A percentile compares a stretch with the other conserved stretches of the same genome.
phyloP scores from a whole-genome alignment of 164 flowering plant species.

The Umbellularia californica region DNA sequence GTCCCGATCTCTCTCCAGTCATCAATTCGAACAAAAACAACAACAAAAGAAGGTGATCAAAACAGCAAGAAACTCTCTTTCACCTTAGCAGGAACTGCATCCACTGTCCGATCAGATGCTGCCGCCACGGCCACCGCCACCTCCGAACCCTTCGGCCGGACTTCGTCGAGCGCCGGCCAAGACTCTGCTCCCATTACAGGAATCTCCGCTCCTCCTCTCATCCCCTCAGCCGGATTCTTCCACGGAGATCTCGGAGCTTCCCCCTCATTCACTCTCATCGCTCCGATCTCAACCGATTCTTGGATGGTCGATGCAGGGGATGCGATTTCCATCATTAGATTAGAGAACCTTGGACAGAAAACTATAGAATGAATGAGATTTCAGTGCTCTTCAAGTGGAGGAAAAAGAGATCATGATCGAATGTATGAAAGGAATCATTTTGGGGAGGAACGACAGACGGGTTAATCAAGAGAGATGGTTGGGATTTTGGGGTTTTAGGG shows the following conservation, averaged over 20 bases:
- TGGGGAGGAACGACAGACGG: too few relatives aligned
- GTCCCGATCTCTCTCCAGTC: background rate
- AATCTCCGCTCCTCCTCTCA: constrained; percentile 16
- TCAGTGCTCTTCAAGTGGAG: background rate
- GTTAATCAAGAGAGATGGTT: background rate
- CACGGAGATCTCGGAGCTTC: constrained; percentile 46
- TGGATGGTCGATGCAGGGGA: background rate
- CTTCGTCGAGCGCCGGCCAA: constrained; percentile 57
- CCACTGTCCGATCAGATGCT: constrained; percentile 4
- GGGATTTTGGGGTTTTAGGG: background rate
- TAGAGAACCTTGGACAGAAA: background rate
- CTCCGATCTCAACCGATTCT: constrained; percentile 11
- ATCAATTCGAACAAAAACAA: background rate
- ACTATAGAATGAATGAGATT: background rate
- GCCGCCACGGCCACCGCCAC: background rate
- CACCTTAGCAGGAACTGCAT: constrained; percentile 21
- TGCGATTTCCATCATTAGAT: background rate
- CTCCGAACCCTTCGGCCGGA: constrained; percentile 26
- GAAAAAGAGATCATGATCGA: too few relatives aligned
- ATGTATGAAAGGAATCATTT: too few relatives aligned
- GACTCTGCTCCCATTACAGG: constrained; percentile 54
- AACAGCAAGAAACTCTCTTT: background rate
- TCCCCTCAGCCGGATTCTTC: constrained; percentile 40
- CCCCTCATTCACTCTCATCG: constrained; percentile 22
- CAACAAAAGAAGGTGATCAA: background rate